Percentiles rank a stretch among this genome's conserved stretches.
Evolutionary conservation across 208 protist species (phyloP).

Genomic region (Acanthamoeba triangularis): DNA sequence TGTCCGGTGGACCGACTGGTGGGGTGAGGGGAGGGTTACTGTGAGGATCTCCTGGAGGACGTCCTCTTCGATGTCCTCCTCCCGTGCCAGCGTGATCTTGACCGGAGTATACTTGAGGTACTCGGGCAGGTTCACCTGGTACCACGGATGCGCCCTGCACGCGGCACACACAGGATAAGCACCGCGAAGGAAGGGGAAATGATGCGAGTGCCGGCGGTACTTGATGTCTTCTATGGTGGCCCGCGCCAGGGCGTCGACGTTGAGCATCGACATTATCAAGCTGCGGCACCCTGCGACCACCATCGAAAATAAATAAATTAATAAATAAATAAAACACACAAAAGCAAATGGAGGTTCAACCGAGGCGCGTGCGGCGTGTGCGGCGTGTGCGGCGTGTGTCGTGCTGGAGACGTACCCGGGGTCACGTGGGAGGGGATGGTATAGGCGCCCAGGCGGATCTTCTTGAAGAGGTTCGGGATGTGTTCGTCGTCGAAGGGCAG

Average conservation of each 20-base stretch:
- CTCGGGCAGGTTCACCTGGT: conserved; percentile 78
- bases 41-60: conserved; percentile 15
- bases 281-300: conserved; percentile 76
- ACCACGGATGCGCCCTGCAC: conserved; percentile 85
- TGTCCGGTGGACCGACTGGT: too few relatives aligned
- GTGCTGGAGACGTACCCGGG: conserved; percentile 32
- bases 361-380: too few relatives aligned
- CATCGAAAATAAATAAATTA: conserved; percentile 7
- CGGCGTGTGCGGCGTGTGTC: background rate
- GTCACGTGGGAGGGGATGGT: conserved; percentile 89
- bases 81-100: background rate
- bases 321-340: too few relatives aligned
- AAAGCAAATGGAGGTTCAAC: too few relatives aligned
- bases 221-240: conserved; percentile 93
- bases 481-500: conserved; percentile 95
- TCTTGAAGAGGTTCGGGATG: conserved; percentile 94
- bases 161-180: background rate
- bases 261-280: conserved; percentile 93
- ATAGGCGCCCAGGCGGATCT: conserved; percentile 93
- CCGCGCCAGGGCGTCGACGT: conserved; percentile 93
- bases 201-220: background rate
- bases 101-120: conserved; percentile 79
- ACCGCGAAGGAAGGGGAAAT: background rate
- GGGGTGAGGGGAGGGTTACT: background rate
- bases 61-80: conserved; percentile 58